Percentiles rank a stretch among this genome's conserved stretches.
These are phyloP conservation scores for Gardenia jasminoides DNA, from an alignment of 257 asterid genomes.

Conservation along the genomic window DNA sequence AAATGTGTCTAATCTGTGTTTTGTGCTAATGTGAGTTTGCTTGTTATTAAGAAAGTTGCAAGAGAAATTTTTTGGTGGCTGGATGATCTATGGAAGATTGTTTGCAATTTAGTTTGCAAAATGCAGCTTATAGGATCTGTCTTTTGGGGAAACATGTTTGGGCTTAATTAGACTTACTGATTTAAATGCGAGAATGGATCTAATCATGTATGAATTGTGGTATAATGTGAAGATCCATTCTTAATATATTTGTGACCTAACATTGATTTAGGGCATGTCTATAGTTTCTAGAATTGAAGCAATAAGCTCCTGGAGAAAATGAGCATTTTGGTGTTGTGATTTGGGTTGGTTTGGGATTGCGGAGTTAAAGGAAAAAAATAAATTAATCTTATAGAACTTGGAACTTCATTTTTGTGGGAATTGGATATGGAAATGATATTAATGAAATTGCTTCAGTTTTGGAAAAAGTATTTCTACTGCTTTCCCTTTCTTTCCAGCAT, in stretches of 20 bases:
- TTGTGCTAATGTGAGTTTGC: not conserved
- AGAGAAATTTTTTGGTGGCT: not conserved
- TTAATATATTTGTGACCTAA: no score
- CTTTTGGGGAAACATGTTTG: not conserved
- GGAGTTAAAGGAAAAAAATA: not conserved
- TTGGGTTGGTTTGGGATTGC: not conserved
- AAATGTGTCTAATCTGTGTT: not conserved
- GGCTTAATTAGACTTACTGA: not conserved
- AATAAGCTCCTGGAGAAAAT: not conserved
- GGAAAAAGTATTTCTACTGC: not conserved
- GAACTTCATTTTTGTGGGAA: not conserved
- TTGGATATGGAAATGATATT: not conserved
- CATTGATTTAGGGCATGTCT: not conserved
- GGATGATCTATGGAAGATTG: not conserved
- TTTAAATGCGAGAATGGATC: not conserved
- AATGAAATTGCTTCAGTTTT: not conserved
- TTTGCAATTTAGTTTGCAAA: not conserved
- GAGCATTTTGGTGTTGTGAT: not conserved
- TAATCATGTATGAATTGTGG: not conserved
- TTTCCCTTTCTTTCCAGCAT: not conserved
- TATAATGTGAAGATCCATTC: not conserved
- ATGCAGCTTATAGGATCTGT: slow-evolving; percentile 2
- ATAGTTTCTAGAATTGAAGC: not conserved
- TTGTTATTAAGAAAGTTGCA: not conserved
- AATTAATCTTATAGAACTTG: no score